Evolutionary conservation across 305 asterid genomes (phyloP).

Genomic region (Caryopteris hybrid): DNA sequence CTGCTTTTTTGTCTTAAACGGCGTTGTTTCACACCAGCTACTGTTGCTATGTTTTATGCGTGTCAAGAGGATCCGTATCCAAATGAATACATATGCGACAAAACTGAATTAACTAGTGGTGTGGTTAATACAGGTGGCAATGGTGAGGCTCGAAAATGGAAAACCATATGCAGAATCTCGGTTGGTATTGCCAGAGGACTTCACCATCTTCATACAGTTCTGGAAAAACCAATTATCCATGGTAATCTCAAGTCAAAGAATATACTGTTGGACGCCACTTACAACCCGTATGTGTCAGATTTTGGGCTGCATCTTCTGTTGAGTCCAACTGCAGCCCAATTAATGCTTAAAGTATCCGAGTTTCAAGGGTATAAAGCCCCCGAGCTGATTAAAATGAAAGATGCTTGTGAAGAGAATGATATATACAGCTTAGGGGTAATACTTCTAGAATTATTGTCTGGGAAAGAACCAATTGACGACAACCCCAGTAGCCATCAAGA

Average conservation of each 20-base stretch:
- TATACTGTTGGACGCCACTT: constrained; percentile 49
- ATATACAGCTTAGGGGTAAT: constrained; percentile 76
- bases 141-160: constrained; percentile 64
- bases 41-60: too few species aligned
- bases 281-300: constrained; percentile 65
- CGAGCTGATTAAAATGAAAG: constrained; percentile 77
- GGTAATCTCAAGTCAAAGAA: constrained; percentile 90
- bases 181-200: constrained; percentile 65
- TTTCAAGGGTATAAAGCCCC: constrained; percentile 74
- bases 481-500: constrained; percentile 45
- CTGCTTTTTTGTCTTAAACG: too few species aligned
- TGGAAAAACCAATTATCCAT: constrained; percentile 61
- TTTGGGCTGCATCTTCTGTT: constrained; percentile 68
- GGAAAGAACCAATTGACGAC: constrained; percentile 52
- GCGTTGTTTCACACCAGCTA: too few species aligned
- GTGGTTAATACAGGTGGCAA: constrained; percentile 46
- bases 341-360: constrained; percentile 63
- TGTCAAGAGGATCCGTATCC: too few species aligned
- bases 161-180: constrained; percentile 53
- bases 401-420: constrained; percentile 58
- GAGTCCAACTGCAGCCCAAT: constrained; percentile 59
- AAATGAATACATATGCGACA: neutral
- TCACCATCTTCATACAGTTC: constrained; percentile 61
- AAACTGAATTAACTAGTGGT: neutral
- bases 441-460: constrained; percentile 67